These are phyloP conservation scores for Cladosporium oxysporum DNA, from an alignment of 2,329 filamentous ascomycete species.

Conservation along the genomic window DNA sequence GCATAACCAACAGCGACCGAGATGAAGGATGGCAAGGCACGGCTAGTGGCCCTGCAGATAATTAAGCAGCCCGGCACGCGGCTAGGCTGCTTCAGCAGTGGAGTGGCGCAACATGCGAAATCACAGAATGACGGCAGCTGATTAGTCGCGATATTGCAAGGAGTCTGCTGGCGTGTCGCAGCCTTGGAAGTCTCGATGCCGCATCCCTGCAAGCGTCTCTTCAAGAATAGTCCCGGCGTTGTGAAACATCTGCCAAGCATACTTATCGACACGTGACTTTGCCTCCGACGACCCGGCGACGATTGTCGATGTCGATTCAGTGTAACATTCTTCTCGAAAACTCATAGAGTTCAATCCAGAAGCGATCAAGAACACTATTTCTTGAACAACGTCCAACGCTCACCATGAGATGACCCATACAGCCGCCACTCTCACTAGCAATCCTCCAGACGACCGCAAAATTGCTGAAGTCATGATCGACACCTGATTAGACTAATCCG, in stretches of 20 bases:
- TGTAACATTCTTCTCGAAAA: not conserved
- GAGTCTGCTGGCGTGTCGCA: constrained; percentile 13
- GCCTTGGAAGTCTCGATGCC: not conserved
- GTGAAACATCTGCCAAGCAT: constrained; percentile 12
- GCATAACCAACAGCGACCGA: not conserved
- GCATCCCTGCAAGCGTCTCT: constrained; percentile 17
- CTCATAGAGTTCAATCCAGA: not conserved
- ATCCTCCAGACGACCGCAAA: not conserved
- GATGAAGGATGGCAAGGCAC: constrained; percentile 12
- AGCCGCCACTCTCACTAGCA: too few species aligned
- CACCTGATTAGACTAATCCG: not conserved
- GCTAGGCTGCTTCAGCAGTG: not conserved
- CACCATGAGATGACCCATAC: too few species aligned
- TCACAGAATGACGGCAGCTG: constrained; percentile 6
- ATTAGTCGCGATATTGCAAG: constrained; percentile 14
- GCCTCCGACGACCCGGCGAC: not conserved
- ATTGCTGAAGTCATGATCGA: constrained; percentile 6
- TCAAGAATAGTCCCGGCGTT: constrained; percentile 9
- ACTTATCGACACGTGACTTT: not conserved
- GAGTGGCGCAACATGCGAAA: not conserved
- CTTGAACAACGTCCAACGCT: not conserved
- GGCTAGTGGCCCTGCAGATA: not conserved
- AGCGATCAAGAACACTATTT: not conserved
- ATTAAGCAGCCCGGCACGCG: constrained; percentile 5
- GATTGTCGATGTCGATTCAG: not conserved